Base-by-base conservation (phyloP, 1,139 yeast species). In the Geotrichum phurueaensis region DNA sequence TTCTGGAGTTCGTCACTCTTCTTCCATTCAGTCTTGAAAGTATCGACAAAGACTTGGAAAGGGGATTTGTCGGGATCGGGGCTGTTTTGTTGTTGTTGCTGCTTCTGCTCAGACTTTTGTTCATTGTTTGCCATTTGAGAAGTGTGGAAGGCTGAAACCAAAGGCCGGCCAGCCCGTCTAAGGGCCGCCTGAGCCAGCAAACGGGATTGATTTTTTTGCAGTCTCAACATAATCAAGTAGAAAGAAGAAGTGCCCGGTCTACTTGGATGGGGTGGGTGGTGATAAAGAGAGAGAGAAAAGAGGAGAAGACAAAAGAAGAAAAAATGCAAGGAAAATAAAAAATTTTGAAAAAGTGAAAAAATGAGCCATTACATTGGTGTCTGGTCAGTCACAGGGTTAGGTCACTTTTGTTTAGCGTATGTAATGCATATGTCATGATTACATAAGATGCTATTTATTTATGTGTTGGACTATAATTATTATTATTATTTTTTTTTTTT, bases 1-100 rank as follows among this genome's bases (percentile, higher is more conserved):
- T 89, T 91, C 71, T 94, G 96, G 63, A 95, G 81, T 72, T 95
- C 99, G 69, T 82, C 82, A 57, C 94, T 87, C 75, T 94, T 92
- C 73, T 88, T 85, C 84, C 96, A 94, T 76, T 95, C 99, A 63
- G 81, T 80, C 72, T 82, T 86, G 79, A 95, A 95, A 0, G 99
- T 94, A 65, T 94, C 96, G 65, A 90, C 84, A 73, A 95, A 95
- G 60, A 95, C 97, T 73, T 90, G 91, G 73, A 91, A 77, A 22
- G 99, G 99, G 15, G 96, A 84, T 71, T 87, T 87, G 53, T 67
- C 71, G 15, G 67, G 66, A 33, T 60, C 64, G 13, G 43, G 55
- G 47, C 48, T 53, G 47, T 51, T 56, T 51, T 57, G 59, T 58
- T 62, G 53, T 55, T 57, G 57, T 25, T 60, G 58, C 36, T 62